phyloP scores from a whole-genome alignment of 768 basidiomycete species.

The Xanthoconium purpureum region DNA sequence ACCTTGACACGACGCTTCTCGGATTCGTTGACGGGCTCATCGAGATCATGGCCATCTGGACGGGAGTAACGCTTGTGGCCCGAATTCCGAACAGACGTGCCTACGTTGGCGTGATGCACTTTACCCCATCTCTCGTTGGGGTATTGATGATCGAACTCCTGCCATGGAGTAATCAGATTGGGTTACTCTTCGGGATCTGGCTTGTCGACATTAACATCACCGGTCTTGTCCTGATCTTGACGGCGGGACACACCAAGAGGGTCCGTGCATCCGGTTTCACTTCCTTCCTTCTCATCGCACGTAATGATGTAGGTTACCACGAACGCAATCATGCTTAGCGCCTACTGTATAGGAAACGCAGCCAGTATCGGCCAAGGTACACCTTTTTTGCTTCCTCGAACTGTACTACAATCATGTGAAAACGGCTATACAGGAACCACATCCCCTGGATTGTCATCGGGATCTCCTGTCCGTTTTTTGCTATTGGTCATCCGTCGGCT shows the following conservation, averaged over 20 bases:
- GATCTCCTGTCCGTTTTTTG: conserved; percentile 51
- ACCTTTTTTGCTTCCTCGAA: background rate
- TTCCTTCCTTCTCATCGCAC: background rate
- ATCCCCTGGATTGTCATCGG: conserved; percentile 79
- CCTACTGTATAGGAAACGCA: conserved; percentile 66
- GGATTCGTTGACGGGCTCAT: conserved; percentile 63
- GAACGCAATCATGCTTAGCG: conserved; percentile 71
- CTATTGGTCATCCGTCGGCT: conserved; percentile 49
- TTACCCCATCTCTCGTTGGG: conserved; percentile 64
- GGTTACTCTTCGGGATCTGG: conserved; percentile 50
- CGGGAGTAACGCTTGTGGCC: conserved; percentile 58
- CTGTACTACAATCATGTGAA: background rate
- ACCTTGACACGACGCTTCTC: conserved; percentile 65
- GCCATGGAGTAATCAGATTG: conserved; percentile 64
- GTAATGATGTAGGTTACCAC: conserved; percentile 22
- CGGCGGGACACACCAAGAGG: conserved; percentile 70
- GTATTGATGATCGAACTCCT: conserved; percentile 59
- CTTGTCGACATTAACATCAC: conserved; percentile 47
- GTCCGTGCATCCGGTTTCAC: conserved; percentile 41
- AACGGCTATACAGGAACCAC: conserved; percentile 50
- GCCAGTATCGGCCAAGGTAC: conserved; percentile 65
- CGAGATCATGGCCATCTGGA: conserved; percentile 68
- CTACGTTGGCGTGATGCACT: conserved; percentile 59
- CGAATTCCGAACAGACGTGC: conserved; percentile 56
- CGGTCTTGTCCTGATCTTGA: conserved; percentile 59